A percentile compares a stretch with the other conserved stretches of the same genome.
Conservation (phyloP, 192 early-diverging fungal species). For the Coemansia furcata region DNA sequence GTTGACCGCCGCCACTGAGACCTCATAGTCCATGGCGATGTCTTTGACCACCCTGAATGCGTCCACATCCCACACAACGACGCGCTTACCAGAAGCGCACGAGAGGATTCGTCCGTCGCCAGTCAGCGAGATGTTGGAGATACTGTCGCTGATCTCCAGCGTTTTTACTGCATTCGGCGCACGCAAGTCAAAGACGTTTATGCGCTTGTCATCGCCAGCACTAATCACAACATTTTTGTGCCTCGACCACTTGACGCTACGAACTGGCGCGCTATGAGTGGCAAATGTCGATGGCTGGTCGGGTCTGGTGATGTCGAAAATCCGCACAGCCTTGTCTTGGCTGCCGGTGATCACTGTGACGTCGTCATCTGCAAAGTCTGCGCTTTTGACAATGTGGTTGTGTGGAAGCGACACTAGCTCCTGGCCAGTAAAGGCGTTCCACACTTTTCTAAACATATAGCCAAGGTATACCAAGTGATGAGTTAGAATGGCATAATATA, state of each 20-base stretch:
- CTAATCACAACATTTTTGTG: conserved; percentile 56
- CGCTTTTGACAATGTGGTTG: conserved; percentile 78
- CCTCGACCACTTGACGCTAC: conserved; percentile 40
- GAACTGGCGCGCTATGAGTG: conserved; percentile 40
- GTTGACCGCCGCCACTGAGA: conserved; percentile 80
- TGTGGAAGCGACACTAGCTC: conserved; percentile 71
- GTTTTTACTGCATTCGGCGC: conserved; percentile 56
- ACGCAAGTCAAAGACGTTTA: conserved; percentile 74
- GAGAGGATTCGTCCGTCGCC: conserved; percentile 72
- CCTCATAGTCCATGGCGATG: conserved; percentile 60
- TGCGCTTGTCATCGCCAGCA: conserved; percentile 59
- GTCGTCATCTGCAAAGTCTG: conserved; percentile 71
- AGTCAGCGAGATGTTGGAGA: conserved; percentile 75
- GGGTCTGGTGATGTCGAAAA: conserved; percentile 71
- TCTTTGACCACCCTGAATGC: conserved; percentile 61
- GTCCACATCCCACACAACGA: conserved; percentile 71
- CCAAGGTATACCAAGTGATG: not conserved
- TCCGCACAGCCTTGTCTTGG: conserved; percentile 74
- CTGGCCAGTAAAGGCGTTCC: conserved; percentile 81
- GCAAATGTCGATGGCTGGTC: conserved; percentile 25
- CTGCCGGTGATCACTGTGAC: conserved; percentile 77
- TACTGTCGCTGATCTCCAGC: conserved; percentile 61
- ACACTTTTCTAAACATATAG: conserved; percentile 61
- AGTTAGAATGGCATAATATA: not conserved
- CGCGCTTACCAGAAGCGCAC: conserved; percentile 73